Evolutionary conservation across 371 early-diverging fungal genomes (phyloP), one percentile per base, ranked within the genome.

Genomic region (Rhizopus stolonifer): DNA sequence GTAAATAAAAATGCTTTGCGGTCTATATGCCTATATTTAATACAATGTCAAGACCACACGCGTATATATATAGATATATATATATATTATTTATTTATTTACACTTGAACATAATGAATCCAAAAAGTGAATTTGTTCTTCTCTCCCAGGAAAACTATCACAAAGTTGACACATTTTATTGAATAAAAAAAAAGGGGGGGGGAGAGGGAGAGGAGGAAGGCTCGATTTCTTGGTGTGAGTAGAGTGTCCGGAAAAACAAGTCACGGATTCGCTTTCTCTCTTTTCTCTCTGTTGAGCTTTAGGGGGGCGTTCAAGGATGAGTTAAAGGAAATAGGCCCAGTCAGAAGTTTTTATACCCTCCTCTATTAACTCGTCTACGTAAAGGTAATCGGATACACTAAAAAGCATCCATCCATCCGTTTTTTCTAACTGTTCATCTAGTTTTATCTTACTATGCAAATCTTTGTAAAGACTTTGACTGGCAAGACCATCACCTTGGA

Each of bases 401-500:
- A 26, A 15, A 24, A 23, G 3, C 22, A 60, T 60, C 57, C 46
- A 65, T 56, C 46, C 54, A 60, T 59, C 55, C 52, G 34, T 31
- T 31, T 10, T 1, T 13, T 13, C 29, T 7, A 18, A 19, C 23
- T 10, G 22, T n/a, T 34, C 24, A 17, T 24, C 22, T 10, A 47
- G 54, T 56, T 56, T 60, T 64, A n/a, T n/a, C n/a, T 47, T 56
- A 60, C 56, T 46, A 70, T 70, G 88, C 87, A 89, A 66, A 88
- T 87, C 64, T 89, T 87, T 61, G 91, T 92, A 65, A 91, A 90
- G 82, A 90, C 87, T 55, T 78, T 86, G 51, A 89, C 88, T 52
- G 90, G 92, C 52, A 89, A 88, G 80, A 92, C 92, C 65, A 91
- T 91, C 66, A 90, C 93, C 56, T 87, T 96, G 52, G 96, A 96